Evolutionary conservation across 2,329 filamentous ascomycete genomes (phyloP), one percentile per base, ranked within the genome.

Genomic region (Aspergillus puulaauensis): DNA sequence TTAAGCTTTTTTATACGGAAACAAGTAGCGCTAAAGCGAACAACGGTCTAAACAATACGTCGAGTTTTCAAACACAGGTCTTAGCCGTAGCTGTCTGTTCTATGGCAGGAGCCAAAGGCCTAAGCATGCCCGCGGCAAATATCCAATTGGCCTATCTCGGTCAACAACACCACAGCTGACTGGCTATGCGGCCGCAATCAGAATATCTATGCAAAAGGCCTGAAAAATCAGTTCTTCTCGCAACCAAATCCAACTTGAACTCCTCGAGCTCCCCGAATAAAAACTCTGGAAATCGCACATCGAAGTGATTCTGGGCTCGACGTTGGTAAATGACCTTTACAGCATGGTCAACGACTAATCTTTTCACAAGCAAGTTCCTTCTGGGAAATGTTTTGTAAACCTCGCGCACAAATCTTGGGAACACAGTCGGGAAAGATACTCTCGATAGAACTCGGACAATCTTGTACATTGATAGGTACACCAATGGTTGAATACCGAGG

Each of bases 361-460:
- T 41, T 37, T 47, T 47, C 21, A 55, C 9, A 19, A 55, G 44
- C 3, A 37, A 24, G 12, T 49, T 24, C 9, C 37, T 21, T 24
- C 19, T 21, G 19, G 19, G 15, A 17, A 56, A 27, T 8, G 21
- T 21, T 6, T 19, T 27, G n/a, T 56, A 56, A 21, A 56, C 54
- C 21, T 56, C 54, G 6, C 54, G 54, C 39, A 46, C 54, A 41
- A 56, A 56, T 9, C 54, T 47, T 11, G 54, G 54, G 21, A 39
- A 51, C 9, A 56, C 54, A 31, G 39, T 56, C 2, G 54, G 46
- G n/a, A 56, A 51, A 2, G 54, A 50, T 12, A 40, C 7, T 15
- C 47, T 23, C 11, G 44, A 15, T 6, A 56, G 31, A 14, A 50
- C 40, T 11, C 21, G 5, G 6, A 40, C 6, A 15, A 51, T 49